Evolutionary conservation across 805 yeast genomes (phyloP).

Genomic region (Sporopachydermia lactativora): DNA sequence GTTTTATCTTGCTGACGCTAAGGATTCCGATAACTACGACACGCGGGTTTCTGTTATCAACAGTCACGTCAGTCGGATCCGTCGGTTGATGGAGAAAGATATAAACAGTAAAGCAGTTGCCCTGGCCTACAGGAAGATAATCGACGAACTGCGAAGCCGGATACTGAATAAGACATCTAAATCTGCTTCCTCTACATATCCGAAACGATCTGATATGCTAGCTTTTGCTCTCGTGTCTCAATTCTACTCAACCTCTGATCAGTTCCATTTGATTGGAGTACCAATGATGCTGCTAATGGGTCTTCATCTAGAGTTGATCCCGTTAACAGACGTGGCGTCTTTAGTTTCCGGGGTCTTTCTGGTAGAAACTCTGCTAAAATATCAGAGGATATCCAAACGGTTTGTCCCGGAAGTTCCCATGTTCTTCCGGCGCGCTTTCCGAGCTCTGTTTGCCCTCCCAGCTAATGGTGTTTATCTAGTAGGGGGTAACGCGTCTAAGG

Average conservation of each 20-base stretch:
- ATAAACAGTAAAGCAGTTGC: conserved; percentile 41
- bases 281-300: conserved; percentile 66
- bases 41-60: conserved; percentile 23
- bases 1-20: conserved; percentile 30
- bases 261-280: conserved; percentile 81
- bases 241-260: conserved; percentile 88
- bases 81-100: conserved; percentile 49
- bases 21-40: conserved; percentile 19
- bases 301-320: conserved; percentile 47
- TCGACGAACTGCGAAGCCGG: conserved; percentile 40
- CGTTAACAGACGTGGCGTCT: conserved; percentile 24
- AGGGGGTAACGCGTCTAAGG: neutral
- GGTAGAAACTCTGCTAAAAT: conserved; percentile 49
- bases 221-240: conserved; percentile 61
- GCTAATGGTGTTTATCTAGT: too few species aligned
- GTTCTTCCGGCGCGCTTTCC: conserved; percentile 39
- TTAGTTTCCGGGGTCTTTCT: conserved; percentile 50
- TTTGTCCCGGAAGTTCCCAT: conserved; percentile 63
- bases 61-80: conserved; percentile 30
- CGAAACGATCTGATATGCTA: conserved; percentile 41
- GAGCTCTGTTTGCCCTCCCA: conserved; percentile 24
- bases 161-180: conserved; percentile 21
- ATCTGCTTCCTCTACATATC: conserved; percentile 20
- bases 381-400: conserved; percentile 72
- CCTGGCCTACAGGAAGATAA: conserved; percentile 41